Conservation (phyloP, 2,329 filamentous ascomycete species). For the Ophiocordyceps robertsii region DNA sequence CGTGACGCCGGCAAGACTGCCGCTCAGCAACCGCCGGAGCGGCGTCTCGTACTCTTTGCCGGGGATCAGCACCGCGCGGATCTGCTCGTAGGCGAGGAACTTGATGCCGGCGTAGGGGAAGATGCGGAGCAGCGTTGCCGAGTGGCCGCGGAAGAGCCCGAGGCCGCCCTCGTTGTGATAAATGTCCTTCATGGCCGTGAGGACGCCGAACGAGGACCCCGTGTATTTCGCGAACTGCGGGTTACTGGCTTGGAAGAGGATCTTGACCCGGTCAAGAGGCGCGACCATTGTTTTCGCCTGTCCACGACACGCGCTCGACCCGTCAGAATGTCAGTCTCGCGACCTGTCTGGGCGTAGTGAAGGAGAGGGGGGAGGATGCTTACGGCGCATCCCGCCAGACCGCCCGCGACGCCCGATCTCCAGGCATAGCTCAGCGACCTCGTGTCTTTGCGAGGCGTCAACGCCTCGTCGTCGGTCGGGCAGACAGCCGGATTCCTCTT, state of each 20-base stretch:
- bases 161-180: conserved; percentile 57
- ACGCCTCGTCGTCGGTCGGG: conserved; percentile 35
- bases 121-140: conserved; percentile 82
- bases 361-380: conserved; percentile 14
- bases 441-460: conserved; percentile 29
- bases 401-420: conserved; percentile 75
- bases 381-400: conserved; percentile 84
- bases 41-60: conserved; percentile 64
- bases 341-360: background rate
- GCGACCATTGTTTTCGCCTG: conserved; percentile 93
- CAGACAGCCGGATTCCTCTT: conserved; percentile 27
- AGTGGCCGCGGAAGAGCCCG: conserved; percentile 87
- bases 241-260: conserved; percentile 92
- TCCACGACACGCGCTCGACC: background rate
- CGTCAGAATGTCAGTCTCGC: background rate
- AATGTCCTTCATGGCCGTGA: conserved; percentile 73
- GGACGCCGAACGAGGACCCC: conserved; percentile 74
- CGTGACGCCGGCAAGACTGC: conserved; percentile 67
- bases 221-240: conserved; percentile 90
- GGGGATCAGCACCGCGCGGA: conserved; percentile 66
- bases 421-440: conserved; percentile 73
- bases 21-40: conserved; percentile 58
- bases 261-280: conserved; percentile 94
- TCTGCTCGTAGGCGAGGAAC: conserved; percentile 95
- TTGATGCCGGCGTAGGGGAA: conserved; percentile 98